Conservation (phyloP, 2,329 filamentous ascomycete genomes). For the Bipolaris sorokiniana region DNA sequence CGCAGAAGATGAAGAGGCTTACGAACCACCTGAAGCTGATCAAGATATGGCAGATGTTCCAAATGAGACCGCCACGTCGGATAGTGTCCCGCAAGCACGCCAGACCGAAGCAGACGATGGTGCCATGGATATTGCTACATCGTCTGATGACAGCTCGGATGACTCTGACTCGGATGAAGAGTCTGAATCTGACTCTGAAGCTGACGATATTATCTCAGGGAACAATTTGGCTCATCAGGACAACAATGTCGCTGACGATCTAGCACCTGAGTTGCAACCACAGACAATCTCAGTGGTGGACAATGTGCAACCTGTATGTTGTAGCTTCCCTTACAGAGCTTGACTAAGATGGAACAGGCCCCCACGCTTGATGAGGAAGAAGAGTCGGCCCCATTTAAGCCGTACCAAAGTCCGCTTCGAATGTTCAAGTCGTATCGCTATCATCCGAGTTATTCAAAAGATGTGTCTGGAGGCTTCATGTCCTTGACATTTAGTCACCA, state of each 20-base stretch:
- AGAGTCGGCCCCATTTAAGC: slow-evolving; percentile 53
- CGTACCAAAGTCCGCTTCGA: slow-evolving; percentile 83
- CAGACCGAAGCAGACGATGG: slow-evolving; percentile 36
- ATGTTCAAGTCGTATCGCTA: slow-evolving; percentile 89
- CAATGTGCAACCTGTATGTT: slow-evolving; percentile 31
- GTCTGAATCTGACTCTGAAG: slow-evolving; percentile 21
- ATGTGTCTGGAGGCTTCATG: slow-evolving; percentile 76
- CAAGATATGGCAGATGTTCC: slow-evolving; percentile 23
- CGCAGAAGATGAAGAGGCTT: slow-evolving; percentile 38
- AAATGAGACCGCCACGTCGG: not conserved
- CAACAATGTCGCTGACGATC: slow-evolving; percentile 43
- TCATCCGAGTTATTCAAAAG: slow-evolving; percentile 74
- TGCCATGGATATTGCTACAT: slow-evolving; percentile 46
- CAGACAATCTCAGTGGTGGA: slow-evolving; percentile 18
- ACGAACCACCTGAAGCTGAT: slow-evolving; percentile 43
- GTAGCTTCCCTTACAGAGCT: not conserved
- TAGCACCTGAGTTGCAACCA: slow-evolving; percentile 50
- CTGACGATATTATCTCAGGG: slow-evolving; percentile 17
- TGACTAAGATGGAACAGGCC: slow-evolving; percentile 30
- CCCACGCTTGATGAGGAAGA: slow-evolving; percentile 14
- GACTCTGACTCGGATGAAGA: slow-evolving; percentile 30
- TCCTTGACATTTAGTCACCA: slow-evolving; percentile 94
- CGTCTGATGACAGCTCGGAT: slow-evolving; percentile 33
- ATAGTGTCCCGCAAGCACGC: slow-evolving; percentile 1
- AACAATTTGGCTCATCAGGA: slow-evolving; percentile 18